A percentile compares a stretch with the other conserved stretches of the same genome.
These are phyloP conservation scores for Nothophytophthora sp. DNA, from an alignment of 352 stramenopile species.

Conservation along the genomic window DNA sequence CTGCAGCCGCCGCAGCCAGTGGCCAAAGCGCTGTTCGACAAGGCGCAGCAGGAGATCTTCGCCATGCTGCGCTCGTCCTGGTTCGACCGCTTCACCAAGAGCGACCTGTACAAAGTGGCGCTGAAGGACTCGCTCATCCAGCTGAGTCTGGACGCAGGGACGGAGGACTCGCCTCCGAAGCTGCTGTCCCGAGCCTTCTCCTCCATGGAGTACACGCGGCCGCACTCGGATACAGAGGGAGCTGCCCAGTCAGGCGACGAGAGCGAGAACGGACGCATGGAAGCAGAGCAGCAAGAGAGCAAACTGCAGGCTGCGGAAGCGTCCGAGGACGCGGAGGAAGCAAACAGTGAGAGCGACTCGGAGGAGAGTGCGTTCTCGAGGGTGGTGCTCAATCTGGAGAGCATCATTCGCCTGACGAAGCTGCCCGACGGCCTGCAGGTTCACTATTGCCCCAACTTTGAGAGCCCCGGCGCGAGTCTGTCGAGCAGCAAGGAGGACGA, in stretches of 20 bases:
- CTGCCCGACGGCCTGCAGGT: constrained; percentile 80
- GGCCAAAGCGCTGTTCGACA: constrained; percentile 52
- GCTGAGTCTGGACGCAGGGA: constrained; percentile 55
- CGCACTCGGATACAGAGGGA: constrained; percentile 2
- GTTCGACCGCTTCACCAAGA: constrained; percentile 87
- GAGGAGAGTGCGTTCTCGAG: constrained; percentile 59
- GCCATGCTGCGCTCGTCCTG: constrained; percentile 78
- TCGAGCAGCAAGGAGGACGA: constrained; percentile 26
- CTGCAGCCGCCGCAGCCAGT: constrained; percentile 36
- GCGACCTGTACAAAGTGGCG: constrained; percentile 79
- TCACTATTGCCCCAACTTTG: constrained; percentile 79
- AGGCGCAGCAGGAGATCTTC: constrained; percentile 83
- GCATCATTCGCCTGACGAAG: constrained; percentile 83
- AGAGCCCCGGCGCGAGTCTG: constrained; percentile 33
- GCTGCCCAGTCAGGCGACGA: constrained; percentile 3
- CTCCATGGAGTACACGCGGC: constrained; percentile 32
- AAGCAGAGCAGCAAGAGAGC: constrained; percentile 21
- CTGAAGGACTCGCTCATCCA: constrained; percentile 75
- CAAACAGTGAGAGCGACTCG: constrained; percentile 34
- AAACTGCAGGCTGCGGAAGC: constrained; percentile 15
- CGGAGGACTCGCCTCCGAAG: constrained; percentile 70
- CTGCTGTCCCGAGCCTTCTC: constrained; percentile 66
- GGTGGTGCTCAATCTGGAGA: constrained; percentile 76
- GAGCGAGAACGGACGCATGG: constrained; percentile 5
- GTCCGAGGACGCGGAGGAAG: constrained; percentile 39